Conservation (phyloP, 306 rosid genomes). For the Malus sylvestris region DNA sequence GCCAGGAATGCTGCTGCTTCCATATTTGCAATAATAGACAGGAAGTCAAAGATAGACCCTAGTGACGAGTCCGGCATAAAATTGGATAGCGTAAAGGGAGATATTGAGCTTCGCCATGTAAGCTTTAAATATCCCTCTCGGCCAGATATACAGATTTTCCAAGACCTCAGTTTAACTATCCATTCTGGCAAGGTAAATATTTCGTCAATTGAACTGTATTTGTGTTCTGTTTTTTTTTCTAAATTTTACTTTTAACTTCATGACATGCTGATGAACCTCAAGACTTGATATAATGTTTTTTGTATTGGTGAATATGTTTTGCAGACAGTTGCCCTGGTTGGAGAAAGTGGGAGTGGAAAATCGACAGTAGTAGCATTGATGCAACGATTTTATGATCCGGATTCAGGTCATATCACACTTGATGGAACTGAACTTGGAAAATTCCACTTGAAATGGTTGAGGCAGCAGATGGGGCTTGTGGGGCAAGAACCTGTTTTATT, state of each 20-base stretch:
- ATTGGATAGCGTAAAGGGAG: conserved; percentile 47
- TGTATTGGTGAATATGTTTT: not conserved
- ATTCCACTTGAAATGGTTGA: conserved; percentile 67
- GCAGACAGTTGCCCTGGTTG: conserved; percentile 79
- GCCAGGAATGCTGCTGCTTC: conserved; percentile 63
- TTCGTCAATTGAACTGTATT: not conserved
- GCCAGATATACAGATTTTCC: conserved; percentile 64
- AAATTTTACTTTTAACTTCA: not conserved
- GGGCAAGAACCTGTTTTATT: conserved; percentile 81
- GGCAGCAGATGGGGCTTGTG: conserved; percentile 90
- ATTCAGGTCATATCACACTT: conserved; percentile 67
- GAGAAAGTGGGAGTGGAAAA: conserved; percentile 94
- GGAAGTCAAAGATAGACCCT: conserved; percentile 53
- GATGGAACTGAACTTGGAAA: conserved; percentile 63
- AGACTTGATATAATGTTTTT: not conserved
- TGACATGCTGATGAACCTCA: not conserved
- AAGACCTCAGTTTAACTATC: conserved; percentile 59
- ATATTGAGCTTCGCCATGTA: conserved; percentile 52
- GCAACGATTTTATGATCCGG: conserved; percentile 84
- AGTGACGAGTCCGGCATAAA: conserved; percentile 58
- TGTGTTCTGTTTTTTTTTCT: not conserved
- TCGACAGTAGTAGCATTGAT: conserved; percentile 70
- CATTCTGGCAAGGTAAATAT: conserved; percentile 65
- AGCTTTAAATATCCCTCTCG: conserved; percentile 75
- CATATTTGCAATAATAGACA: conserved; percentile 50